Evolutionary conservation across 2,329 filamentous ascomycete genomes (phyloP).

Genomic region (Spiromastix sp.): DNA sequence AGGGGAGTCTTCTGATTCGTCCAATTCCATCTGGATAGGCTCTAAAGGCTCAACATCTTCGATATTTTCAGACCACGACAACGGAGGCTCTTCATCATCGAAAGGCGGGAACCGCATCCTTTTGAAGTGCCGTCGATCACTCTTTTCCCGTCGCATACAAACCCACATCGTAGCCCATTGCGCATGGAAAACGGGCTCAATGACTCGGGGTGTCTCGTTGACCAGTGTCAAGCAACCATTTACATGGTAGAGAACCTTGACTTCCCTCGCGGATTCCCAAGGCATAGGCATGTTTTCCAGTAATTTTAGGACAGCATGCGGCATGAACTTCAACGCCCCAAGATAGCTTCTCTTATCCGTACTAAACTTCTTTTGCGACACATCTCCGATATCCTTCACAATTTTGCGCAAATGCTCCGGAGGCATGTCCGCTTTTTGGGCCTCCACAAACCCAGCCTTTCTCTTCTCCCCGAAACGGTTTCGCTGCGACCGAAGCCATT

Average conservation of each 20-base stretch:
- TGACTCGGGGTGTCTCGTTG: conserved; percentile 92
- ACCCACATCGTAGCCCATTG: conserved; percentile 99
- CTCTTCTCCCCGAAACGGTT: conserved; percentile 95
- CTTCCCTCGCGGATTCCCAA: conserved; percentile 91
- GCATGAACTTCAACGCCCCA: conserved; percentile 97
- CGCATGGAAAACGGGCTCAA: conserved; percentile 94
- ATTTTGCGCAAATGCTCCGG: conserved; percentile 98
- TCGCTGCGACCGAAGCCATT: conserved; percentile 88
- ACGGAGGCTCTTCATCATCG: conserved; percentile 92
- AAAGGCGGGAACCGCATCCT: conserved; percentile 98
- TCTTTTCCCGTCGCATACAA: conserved; percentile 95
- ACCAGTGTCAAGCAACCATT: conserved; percentile 95
- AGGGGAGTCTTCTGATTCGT: conserved; percentile 82
- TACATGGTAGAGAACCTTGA: conserved; percentile 96
- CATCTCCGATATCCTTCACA: conserved; percentile 95
- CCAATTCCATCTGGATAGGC: conserved; percentile 96
- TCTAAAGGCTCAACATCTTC: conserved; percentile 96
- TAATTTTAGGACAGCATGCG: conserved; percentile 91
- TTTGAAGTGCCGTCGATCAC: conserved; percentile 91
- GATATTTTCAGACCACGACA: conserved; percentile 98
- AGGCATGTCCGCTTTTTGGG: conserved; percentile 97
- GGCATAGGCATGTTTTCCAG: conserved; percentile 99
- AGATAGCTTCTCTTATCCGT: conserved; percentile 97
- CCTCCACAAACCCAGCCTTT: conserved; percentile 92
- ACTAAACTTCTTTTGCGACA: conserved; percentile 98